These are phyloP conservation scores for Diaporthe ilicicola DNA, from an alignment of 2,329 filamentous ascomycete species.

Conservation along the genomic window DNA sequence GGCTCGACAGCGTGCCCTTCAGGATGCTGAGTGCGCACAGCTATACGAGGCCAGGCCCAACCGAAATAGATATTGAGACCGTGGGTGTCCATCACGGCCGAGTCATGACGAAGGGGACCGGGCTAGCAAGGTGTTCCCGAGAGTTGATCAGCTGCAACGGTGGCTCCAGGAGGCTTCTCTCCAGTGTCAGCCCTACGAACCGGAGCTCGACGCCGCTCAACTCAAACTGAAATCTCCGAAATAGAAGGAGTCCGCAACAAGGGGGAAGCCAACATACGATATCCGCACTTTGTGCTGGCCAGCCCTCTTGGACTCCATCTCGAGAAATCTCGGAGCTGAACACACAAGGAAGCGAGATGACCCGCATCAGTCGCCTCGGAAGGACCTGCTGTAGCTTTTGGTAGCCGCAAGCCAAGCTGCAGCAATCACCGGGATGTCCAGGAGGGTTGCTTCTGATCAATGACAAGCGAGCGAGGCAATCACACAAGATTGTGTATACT, in stretches of 20 bases:
- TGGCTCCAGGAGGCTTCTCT: constrained; percentile 4
- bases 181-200: constrained; percentile 29
- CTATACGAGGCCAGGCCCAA: constrained; percentile 3
- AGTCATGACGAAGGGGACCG: constrained; percentile 11
- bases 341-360: constrained; percentile 6
- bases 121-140: background rate
- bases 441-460: background rate
- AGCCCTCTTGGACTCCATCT: background rate
- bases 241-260: background rate
- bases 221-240: constrained; percentile 7
- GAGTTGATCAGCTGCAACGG: constrained; percentile 12
- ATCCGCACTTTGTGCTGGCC: background rate
- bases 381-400: constrained; percentile 15
- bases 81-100: background rate
- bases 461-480: constrained; percentile 1
- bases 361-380: constrained; percentile 10
- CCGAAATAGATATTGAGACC: background rate
- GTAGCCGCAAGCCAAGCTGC: constrained; percentile 13
- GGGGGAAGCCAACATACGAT: background rate
- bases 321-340: background rate
- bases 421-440: background rate
- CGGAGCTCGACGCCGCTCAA: constrained; percentile 10
- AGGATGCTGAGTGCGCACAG: background rate
- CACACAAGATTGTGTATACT: background rate
- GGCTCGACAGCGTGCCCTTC: background rate